Evolutionary conservation across 192 early-diverging fungal species (phyloP).

Genomic region (Pilaira anomala): DNA sequence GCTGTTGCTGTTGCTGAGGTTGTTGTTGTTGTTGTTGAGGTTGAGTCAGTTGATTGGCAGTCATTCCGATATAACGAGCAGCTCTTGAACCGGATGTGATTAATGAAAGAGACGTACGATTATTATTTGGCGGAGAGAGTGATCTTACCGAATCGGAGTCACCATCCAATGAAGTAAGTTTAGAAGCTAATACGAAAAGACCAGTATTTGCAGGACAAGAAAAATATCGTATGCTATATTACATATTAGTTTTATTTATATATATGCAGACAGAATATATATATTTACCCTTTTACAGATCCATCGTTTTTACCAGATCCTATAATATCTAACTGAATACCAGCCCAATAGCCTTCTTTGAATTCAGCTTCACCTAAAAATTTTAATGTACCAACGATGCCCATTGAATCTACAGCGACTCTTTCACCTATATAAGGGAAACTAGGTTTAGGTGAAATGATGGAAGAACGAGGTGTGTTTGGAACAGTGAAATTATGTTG

Average conservation of each 20-base stretch:
- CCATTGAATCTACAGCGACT: conserved; percentile 62
- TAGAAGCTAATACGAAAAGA: conserved; percentile 69
- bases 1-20: background rate
- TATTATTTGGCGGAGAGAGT: conserved; percentile 16
- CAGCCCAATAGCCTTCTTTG: conserved; percentile 78
- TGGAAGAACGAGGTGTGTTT: conserved; percentile 10
- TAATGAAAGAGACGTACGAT: conserved; percentile 40
- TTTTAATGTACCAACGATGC: conserved; percentile 59
- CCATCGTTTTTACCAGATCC: conserved; percentile 81
- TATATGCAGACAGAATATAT: background rate
- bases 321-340: conserved; percentile 68
- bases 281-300: conserved; percentile 57
- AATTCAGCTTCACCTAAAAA: conserved; percentile 73
- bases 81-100: conserved; percentile 57
- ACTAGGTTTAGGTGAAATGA: conserved; percentile 11
- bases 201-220: conserved; percentile 65
- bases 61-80: conserved; percentile 55
- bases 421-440: conserved; percentile 46
- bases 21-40: conserved; percentile 3
- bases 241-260: background rate
- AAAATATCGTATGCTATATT: conserved; percentile 62
- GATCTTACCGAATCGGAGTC: conserved; percentile 27
- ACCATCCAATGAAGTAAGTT: conserved; percentile 30
- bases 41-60: conserved; percentile 47
- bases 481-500: background rate